Conservation (phyloP, 768 basidiomycete genomes). For the Amanita rubescens region DNA sequence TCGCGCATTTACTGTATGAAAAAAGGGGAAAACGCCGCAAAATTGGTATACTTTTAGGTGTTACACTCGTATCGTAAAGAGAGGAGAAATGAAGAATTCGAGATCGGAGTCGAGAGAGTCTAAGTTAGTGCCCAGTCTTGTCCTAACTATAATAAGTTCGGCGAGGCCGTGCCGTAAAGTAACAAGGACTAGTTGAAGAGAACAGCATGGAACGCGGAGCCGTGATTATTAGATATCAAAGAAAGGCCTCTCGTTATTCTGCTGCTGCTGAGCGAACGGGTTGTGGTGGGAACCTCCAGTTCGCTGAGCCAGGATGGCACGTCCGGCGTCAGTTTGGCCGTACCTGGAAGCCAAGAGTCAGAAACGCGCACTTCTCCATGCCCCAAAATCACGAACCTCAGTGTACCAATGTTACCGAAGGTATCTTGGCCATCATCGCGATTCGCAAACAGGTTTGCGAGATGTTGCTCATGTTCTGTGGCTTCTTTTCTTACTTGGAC, state of each 20-base stretch:
- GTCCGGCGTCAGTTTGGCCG: conserved; percentile 50
- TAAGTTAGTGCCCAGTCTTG: too few relatives aligned
- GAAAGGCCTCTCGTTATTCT: conserved; percentile 65
- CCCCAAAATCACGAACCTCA: conserved; percentile 45
- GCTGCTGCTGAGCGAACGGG: conserved; percentile 61
- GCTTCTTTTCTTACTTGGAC: conserved; percentile 35
- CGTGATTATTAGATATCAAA: conserved; percentile 51
- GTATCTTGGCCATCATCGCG: conserved; percentile 92
- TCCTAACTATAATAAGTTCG: neutral
- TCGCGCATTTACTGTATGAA: neutral
- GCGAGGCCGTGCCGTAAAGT: neutral
- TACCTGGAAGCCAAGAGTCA: conserved; percentile 31
- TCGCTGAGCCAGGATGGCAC: conserved; percentile 33
- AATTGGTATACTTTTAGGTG: neutral
- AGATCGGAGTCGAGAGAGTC: too few relatives aligned
- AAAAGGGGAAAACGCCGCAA: too few relatives aligned
- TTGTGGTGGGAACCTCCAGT: conserved; percentile 46
- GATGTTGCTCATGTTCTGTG: conserved; percentile 63
- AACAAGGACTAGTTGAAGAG: neutral
- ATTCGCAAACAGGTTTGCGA: conserved; percentile 81
- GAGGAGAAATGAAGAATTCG: neutral
- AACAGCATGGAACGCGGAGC: neutral
- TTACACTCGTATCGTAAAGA: neutral
- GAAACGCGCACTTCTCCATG: neutral
- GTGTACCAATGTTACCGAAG: conserved; percentile 80